A percentile compares a stretch with the other conserved stretches of the same genome.
These are phyloP conservation scores for Acacia pycnantha DNA, from an alignment of 331 rosid genomes.

Conservation along the genomic window DNA sequence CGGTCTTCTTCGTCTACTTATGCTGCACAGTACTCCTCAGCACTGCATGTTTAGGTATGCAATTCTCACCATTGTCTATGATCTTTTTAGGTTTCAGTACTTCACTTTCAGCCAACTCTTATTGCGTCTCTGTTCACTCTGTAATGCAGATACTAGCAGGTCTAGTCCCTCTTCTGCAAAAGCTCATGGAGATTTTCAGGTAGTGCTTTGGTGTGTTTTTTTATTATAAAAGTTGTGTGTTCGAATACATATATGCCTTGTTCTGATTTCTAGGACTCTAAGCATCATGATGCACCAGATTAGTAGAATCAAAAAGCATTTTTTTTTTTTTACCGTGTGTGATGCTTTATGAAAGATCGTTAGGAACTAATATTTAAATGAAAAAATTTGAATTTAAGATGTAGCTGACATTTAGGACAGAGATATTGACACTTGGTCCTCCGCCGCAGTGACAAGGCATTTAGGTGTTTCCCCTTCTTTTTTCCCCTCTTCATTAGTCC, in stretches of 20 bases:
- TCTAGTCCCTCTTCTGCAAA: conserved; percentile 22
- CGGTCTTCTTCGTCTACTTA: conserved; percentile 19
- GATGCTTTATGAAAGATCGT: neutral
- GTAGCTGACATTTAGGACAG: neutral
- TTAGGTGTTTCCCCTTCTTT: neutral
- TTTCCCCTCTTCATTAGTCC: neutral
- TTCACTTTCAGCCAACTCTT: neutral
- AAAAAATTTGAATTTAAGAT: neutral
- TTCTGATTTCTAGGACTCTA: neutral
- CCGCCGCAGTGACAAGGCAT: neutral
- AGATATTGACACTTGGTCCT: neutral
- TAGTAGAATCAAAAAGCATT: neutral
- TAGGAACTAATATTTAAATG: neutral
- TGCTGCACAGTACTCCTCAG: conserved; percentile 27
- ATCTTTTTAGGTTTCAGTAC: neutral
- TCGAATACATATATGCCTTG: neutral
- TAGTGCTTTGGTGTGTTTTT: neutral
- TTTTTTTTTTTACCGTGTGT: neutral
- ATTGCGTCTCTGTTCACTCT: neutral
- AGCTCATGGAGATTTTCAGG: conserved; percentile 46
- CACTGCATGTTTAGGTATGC: conserved; percentile 39
- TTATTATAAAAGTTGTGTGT: neutral
- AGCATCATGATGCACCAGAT: neutral
- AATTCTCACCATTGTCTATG: neutral
- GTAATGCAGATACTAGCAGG: conserved; percentile 39